Conservation (phyloP, 345 rosid species). For the Nasturtium officinale region DNA sequence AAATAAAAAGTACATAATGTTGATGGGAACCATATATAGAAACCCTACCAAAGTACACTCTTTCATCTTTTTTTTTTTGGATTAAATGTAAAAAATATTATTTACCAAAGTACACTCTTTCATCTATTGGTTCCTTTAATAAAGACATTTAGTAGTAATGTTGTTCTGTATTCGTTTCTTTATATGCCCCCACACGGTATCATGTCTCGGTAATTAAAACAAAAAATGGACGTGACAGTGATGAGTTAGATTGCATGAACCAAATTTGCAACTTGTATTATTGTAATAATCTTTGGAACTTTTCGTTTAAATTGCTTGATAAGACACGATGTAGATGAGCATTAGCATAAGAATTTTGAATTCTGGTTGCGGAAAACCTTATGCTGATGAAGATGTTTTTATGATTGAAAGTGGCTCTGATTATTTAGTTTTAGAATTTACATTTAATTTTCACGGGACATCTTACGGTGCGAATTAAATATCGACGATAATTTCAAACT, state of each 20-base stretch:
- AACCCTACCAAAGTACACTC: constrained; percentile 28
- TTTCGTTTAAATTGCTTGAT: constrained; percentile 27
- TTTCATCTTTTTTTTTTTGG: no score
- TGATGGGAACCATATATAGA: constrained; percentile 16
- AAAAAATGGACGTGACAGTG: constrained; percentile 24
- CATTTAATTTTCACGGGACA: no score
- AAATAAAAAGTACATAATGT: constrained; percentile 11
- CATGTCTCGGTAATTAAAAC: constrained; percentile 24
- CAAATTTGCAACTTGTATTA: constrained; percentile 31
- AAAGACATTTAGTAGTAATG: constrained; percentile 7
- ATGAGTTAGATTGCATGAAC: constrained; percentile 39
- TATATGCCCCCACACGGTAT: constrained; percentile 38
- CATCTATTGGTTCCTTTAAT: constrained; percentile 12
- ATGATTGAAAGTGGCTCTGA: neutral
- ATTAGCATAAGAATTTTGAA: neutral
- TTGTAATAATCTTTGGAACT: constrained; percentile 3
- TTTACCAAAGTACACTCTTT: constrained; percentile 21
- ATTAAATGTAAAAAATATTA: no score
- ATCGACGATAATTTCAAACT: neutral
- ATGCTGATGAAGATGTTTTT: neutral
- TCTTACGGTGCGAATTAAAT: neutral
- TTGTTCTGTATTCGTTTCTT: constrained; percentile 27
- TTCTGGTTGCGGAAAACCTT: neutral
- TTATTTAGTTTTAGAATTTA: neutral
- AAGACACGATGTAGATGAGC: constrained; percentile 16